Conservation (phyloP, 148 eudicot genomes). For the Fallopia convolvulus region DNA sequence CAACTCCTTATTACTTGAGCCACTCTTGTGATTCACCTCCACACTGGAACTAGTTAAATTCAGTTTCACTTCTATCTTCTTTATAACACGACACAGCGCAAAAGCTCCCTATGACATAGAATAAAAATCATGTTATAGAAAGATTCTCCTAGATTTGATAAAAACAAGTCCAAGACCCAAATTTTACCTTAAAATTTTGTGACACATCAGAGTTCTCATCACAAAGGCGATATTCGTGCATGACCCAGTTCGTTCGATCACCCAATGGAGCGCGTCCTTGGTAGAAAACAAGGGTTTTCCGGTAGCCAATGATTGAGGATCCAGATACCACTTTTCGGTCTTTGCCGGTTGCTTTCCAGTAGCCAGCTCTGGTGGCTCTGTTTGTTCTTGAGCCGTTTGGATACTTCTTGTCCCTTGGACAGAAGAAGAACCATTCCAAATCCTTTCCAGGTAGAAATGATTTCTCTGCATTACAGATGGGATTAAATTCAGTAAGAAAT, state of each 20-base stretch:
- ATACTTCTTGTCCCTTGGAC: slow-evolving; percentile 71
- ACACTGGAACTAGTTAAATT: slow-evolving; percentile 27
- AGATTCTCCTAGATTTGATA: too few relatives aligned
- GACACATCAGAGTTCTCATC: slow-evolving; percentile 47
- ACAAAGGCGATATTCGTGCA: slow-evolving; percentile 84
- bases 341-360: slow-evolving; percentile 96
- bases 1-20: slow-evolving; percentile 27
- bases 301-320: slow-evolving; percentile 46
- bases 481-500: neutral
- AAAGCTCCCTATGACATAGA: slow-evolving; percentile 40
- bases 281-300: slow-evolving; percentile 85
- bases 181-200: slow-evolving; percentile 47
- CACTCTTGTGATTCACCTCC: slow-evolving; percentile 33
- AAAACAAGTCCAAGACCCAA: too few relatives aligned
- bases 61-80: slow-evolving; percentile 31
- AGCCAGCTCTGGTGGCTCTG: slow-evolving; percentile 82
- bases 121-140: neutral
- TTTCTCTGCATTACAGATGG: slow-evolving; percentile 38
- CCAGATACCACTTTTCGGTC: slow-evolving; percentile 69
- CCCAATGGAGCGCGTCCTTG: slow-evolving; percentile 84
- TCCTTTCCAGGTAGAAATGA: slow-evolving; percentile 78
- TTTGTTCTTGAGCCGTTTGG: slow-evolving; percentile 81
- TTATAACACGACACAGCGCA: slow-evolving; percentile 69
- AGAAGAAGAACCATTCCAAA: slow-evolving; percentile 93
- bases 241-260: slow-evolving; percentile 79